Evolutionary conservation across 257 asterid genomes (phyloP).

Genomic region (Salvia hispanica): DNA sequence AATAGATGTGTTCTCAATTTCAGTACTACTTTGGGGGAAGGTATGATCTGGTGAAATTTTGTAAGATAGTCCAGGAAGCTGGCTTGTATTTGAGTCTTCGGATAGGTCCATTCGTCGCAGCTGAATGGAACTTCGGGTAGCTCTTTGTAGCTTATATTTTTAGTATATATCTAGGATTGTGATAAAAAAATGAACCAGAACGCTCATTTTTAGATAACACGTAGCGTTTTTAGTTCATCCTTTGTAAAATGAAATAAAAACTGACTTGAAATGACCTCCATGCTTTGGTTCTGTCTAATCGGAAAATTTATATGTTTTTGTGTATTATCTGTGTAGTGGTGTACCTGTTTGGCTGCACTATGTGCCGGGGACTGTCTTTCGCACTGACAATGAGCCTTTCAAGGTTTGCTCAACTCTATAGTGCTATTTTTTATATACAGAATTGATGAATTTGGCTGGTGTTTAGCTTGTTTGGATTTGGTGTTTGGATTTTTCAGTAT

Average conservation of each 20-base stretch:
- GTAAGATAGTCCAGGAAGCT: constrained; percentile 77
- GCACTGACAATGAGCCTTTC: constrained; percentile 80
- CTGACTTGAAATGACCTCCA: no score
- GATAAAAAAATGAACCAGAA: no score
- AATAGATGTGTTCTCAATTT: not conserved
- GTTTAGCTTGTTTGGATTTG: constrained; percentile 29
- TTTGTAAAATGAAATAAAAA: no score
- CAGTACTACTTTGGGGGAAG: constrained; percentile 95
- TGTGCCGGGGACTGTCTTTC: constrained; percentile 83
- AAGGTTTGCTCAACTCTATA: constrained; percentile 51
- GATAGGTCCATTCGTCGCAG: constrained; percentile 91
- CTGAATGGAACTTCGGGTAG: constrained; percentile 95
- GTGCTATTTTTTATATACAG: not conserved
- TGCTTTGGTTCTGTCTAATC: not conserved
- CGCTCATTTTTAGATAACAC: no score
- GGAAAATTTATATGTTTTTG: constrained; percentile 4
- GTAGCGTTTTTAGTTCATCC: no score
- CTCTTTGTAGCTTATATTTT: no score
- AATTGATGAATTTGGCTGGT: not conserved
- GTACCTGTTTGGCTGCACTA: constrained; percentile 96
- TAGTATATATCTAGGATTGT: no score
- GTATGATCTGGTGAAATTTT: constrained; percentile 75
- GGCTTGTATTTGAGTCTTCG: constrained; percentile 84
- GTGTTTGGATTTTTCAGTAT: constrained; percentile 38
- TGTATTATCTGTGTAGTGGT: constrained; percentile 56